Evolutionary conservation across 2,329 filamentous ascomycete species (phyloP), one percentile per base, ranked within the genome.

Genomic region (Helminthosporium solani): DNA sequence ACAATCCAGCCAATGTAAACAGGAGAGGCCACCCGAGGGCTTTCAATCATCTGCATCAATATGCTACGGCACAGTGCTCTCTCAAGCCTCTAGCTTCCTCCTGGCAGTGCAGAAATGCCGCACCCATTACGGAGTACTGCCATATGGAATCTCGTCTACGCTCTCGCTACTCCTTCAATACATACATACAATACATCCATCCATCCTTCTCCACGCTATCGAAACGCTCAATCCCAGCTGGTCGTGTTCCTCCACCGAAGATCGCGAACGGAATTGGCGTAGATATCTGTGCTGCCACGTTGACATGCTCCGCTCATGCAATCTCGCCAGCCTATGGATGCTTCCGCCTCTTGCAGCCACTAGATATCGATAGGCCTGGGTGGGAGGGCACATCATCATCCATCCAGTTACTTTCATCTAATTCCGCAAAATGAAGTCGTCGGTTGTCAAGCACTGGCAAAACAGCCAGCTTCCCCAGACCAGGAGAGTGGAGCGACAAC

Each of bases 341-440:
- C 15, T 36, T 37, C 15, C 28, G 39, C 35, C 30, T 31, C 36
- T 20, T 40, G 20, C 20, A 34, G 21, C 40, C 30, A 42, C 18
- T 33, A 37, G 33, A 37, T 21, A 45, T 39, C 34, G 28, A n/a
- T n/a, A n/a, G n/a, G n/a, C n/a, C n/a, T n/a, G n/a, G n/a, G n/a
- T n/a, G n/a, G n/a, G n/a, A n/a, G n/a, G n/a, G n/a, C n/a, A n/a
- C n/a, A n/a, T n/a, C n/a, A n/a, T n/a, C n/a, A 41, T 20, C 40
- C 25, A 9, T 31, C 15, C 21, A 43, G 7, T 18, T 38, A 30
- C 23, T 20, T 16, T 23, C n/a, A n/a, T n/a, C n/a, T 18, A 19
- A 35, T 33, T 25, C 47, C 39, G 40, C 50, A 44, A 34, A 36
- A 53, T 44, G 44, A 36, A 30, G 39, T 47, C 33, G 16, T 27